Conservation (phyloP, 441 rosid genomes). For the Erodium texanum region DNA sequence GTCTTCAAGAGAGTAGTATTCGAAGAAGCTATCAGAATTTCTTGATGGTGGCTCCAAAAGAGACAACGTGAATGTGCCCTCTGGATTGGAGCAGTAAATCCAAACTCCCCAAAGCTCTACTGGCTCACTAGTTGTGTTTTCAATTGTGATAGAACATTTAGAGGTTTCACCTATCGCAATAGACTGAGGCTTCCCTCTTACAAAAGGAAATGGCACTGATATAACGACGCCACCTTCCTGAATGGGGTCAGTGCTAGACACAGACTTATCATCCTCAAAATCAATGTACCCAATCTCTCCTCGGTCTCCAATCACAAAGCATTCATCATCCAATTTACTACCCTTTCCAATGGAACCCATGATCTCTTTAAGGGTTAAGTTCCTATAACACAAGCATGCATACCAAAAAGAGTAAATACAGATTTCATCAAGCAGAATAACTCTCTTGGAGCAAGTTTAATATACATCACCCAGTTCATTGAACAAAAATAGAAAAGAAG, state of each 20-base stretch:
- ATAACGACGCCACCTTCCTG: conserved; percentile 35
- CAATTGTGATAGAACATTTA: conserved; percentile 28
- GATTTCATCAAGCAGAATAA: too few relatives aligned
- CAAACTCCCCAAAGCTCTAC: conserved; percentile 46
- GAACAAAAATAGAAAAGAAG: too few relatives aligned
- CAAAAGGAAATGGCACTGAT: conserved; percentile 44
- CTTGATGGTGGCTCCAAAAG: conserved; percentile 41
- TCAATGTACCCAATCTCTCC: conserved; percentile 48
- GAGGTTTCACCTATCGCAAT: conserved; percentile 36
- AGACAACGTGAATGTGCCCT: conserved; percentile 38
- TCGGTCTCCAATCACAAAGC: conserved; percentile 40
- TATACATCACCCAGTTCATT: too few relatives aligned
- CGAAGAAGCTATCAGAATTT: conserved; percentile 25
- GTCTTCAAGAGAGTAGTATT: conserved; percentile 36
- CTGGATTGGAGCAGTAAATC: conserved; percentile 44
- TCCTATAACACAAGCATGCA: too few relatives aligned
- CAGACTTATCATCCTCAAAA: conserved; percentile 35
- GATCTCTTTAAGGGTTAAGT: too few relatives aligned
- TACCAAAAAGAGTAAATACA: too few relatives aligned
- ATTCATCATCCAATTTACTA: conserved; percentile 28
- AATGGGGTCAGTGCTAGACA: conserved; percentile 27
- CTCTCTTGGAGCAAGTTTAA: too few relatives aligned
- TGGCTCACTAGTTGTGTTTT: conserved; percentile 35
- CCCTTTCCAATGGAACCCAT: conserved; percentile 21
- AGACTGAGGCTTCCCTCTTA: conserved; percentile 39